Evolutionary conservation across 345 rosid genomes (phyloP).

Genomic region (Abelmoschus esculentus): DNA sequence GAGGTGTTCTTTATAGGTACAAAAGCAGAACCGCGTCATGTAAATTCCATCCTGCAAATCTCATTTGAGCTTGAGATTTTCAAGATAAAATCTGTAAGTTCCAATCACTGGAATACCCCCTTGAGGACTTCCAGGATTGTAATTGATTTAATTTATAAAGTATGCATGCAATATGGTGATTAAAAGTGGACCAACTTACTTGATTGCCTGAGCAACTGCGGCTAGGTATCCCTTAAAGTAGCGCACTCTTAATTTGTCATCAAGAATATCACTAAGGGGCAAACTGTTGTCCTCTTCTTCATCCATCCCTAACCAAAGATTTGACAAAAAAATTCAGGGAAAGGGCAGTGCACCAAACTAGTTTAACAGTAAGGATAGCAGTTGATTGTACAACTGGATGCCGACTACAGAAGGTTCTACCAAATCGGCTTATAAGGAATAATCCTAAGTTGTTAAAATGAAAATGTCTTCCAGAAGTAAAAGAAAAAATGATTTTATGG

Average conservation of each 20-base stretch:
- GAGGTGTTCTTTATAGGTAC: too few relatives aligned
- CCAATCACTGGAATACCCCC: not conserved
- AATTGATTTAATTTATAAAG: not conserved
- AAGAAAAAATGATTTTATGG: not conserved
- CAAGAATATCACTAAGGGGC: conserved; percentile 69
- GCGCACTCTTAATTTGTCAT: conserved; percentile 65
- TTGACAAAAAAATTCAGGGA: not conserved
- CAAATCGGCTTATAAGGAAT: not conserved
- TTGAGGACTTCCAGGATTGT: not conserved
- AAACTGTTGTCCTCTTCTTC: conserved; percentile 57
- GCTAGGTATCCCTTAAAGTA: conserved; percentile 69
- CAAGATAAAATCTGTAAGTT: not conserved
- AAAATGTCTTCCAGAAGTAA: not conserved
- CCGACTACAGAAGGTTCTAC: not conserved
- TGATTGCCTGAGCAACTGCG: conserved; percentile 60
- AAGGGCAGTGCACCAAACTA: not conserved
- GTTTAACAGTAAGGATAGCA: not conserved
- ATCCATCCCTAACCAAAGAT: conserved; percentile 71
- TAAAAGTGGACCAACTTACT: conserved; percentile 33
- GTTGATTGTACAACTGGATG: not conserved
- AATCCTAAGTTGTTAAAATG: not conserved
- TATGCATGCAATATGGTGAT: not conserved
- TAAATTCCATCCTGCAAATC: not conserved
- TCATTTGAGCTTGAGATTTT: conserved; percentile 1
- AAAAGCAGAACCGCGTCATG: not conserved